Evolutionary conservation across 192 early-diverging fungal genomes (phyloP).

Genomic region (Chytriomyces hyalinus): DNA sequence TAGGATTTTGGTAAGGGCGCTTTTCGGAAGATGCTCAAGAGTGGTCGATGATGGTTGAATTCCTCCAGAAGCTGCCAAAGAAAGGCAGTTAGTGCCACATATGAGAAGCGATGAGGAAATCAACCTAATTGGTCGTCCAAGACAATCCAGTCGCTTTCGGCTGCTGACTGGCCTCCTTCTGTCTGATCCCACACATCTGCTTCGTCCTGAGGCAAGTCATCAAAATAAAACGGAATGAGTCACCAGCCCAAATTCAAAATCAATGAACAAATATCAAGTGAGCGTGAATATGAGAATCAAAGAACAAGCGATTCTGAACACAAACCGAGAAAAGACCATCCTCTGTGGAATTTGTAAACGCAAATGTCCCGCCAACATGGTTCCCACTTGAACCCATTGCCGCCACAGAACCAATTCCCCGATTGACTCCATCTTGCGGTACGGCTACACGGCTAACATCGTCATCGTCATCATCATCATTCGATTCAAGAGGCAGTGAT

Average conservation of each 20-base stretch:
- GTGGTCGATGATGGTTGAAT: background rate
- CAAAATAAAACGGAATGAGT: background rate
- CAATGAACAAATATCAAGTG: too few relatives aligned
- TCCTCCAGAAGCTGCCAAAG: background rate
- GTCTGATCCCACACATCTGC: conserved; percentile 22
- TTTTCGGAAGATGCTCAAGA: conserved; percentile 28
- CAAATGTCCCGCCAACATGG: background rate
- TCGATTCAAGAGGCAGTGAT: background rate
- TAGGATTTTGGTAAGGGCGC: conserved; percentile 32
- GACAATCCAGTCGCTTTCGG: conserved; percentile 36
- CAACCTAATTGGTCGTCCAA: conserved; percentile 12
- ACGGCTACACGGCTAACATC: background rate
- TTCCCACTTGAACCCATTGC: too few relatives aligned
- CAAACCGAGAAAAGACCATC: conserved; percentile 22
- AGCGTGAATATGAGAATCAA: too few relatives aligned
- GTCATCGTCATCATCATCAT: background rate
- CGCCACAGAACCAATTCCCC: background rate
- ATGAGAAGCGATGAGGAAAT: background rate
- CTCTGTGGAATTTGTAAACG: conserved; percentile 18
- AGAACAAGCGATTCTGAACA: too few relatives aligned
- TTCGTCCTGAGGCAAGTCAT: conserved; percentile 20
- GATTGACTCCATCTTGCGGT: conserved; percentile 4
- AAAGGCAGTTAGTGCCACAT: background rate
- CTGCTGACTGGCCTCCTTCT: conserved; percentile 9
- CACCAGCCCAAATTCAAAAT: too few relatives aligned